These are phyloP conservation scores for Rostrohypoxylon terebratum DNA, from an alignment of 495 filamentous ascomycete species.

Conservation along the genomic window DNA sequence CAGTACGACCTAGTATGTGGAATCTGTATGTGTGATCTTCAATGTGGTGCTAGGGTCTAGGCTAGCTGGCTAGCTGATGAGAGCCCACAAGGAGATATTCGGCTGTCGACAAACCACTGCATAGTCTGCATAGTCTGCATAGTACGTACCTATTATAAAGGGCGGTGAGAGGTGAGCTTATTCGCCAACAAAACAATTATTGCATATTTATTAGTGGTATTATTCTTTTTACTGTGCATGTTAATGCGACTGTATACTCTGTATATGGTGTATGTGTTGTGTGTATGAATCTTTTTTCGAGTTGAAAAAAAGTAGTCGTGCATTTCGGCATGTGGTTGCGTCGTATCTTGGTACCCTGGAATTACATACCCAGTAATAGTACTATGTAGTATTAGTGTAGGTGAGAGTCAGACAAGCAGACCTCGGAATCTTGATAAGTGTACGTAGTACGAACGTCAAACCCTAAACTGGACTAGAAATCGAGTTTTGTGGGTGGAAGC, in stretches of 20 bases:
- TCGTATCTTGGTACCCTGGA: neutral
- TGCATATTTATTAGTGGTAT: neutral
- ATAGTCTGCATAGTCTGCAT: too few relatives aligned
- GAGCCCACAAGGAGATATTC: conserved; percentile 6
- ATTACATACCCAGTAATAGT: neutral
- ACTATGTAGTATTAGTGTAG: too few relatives aligned
- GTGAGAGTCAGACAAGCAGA: neutral
- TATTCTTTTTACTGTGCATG: too few relatives aligned
- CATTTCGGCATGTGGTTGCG: neutral
- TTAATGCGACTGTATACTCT: neutral
- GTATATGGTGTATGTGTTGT: neutral
- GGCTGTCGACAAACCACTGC: neutral
- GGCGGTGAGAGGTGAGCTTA: conserved; percentile 25
- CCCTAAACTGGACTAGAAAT: conserved; percentile 22
- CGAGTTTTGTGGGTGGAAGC: conserved; percentile 17
- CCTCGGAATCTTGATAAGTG: neutral
- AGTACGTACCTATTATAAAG: conserved; percentile 18
- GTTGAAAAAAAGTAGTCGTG: neutral
- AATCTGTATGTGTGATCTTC: conserved; percentile 27
- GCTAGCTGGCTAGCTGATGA: conserved; percentile 21
- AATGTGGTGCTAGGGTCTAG: conserved; percentile 24
- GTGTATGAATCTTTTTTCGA: too few relatives aligned
- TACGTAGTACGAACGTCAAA: neutral
- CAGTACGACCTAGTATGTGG: neutral
- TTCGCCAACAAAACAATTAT: neutral